Base-by-base conservation (phyloP, 2,329 filamentous ascomycete species). In the Fusarium solani-melongenae region DNA sequence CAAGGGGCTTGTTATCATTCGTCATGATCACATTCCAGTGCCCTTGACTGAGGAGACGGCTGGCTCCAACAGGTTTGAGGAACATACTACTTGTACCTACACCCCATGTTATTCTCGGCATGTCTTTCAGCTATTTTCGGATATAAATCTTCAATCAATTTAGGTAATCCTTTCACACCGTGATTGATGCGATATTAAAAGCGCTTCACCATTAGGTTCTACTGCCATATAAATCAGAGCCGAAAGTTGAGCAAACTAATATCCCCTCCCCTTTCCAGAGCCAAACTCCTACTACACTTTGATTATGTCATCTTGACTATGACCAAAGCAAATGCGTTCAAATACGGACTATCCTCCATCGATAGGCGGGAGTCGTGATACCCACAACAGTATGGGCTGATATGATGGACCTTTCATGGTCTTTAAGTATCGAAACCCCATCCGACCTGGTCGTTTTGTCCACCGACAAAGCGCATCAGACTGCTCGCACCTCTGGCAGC, bases 351-450 rank as follows among this genome's bases (percentile, higher is more conserved):
- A 2, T 29, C 24, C 15, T 29, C 15, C 24, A n/a, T n/a, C 44
- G 4, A 49, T 4, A 17, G 9, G 15, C 1, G 15, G 7, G 14
- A 49, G 5, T 6, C 15, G 4, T 10, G 4, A 22, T 27, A 10
- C 33, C 17, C 3, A 2, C 17, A 44, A 7, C 4, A 6, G 15
- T 29, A 6, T 6, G 14, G 51, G 6, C n/a, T 15, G 4, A 29
- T 9, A 10, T 4, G 5, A 24, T 29, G 11, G 15, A 4, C 51
- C 24, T 17, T 29, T 10, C 7, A 15, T 14, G 3, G 27, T 20
- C 17, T 27, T 64, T n/a, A 76, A 1, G 70, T 73, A 6, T 76
- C 74, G 10, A 76, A 76, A 1, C 74, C 74, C 74, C 74, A 76
- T 33, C 74, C 74, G 10, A 76, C 38, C 46, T 64, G 70, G 6